Evolutionary conservation across 208 protist genomes (phyloP), one percentile per base, ranked within the genome.

Genomic region (Leishmania martiniquensis): DNA sequence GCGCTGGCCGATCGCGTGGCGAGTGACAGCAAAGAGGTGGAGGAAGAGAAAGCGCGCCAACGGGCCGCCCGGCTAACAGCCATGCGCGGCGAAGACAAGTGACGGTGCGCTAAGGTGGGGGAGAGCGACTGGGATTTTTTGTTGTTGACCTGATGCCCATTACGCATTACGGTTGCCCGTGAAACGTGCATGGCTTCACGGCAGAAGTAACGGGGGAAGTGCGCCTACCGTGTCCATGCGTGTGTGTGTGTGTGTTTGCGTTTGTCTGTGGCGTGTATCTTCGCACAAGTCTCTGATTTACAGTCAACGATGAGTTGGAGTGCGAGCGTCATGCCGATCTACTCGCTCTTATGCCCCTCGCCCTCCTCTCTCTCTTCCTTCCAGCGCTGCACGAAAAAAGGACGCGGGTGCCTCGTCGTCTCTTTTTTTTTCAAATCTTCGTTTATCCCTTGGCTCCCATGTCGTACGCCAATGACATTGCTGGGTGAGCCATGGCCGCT

Each of bases 41-140:
- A 94, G 80, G 87, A 81, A 72, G 90, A 95, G 76, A 89, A 90
- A 74, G 88, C 93, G 45, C 86, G 87, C 20, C 86, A 95, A 69
- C 84, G 84, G 22, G 87, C 82, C 49, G 90, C 93, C 83, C 83
- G 87, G 1, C 81, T 97, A 39, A 88, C 89, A 25, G 88, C 83
- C 13, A 47, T 93, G 9, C 85, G 82, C 15, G 78, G 77, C 7
- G 87, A 87, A 59, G 54, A 63, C 66, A 62, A 42, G 62, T 66
- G 66, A 72, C 17, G 37, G 57, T 29, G 6, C 25, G 12, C 65
- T 3, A 6, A 12, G 37, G 5, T 25, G 10, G 25, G 22, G 25
- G 10, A 69, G 32, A 32, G 34, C 4, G 2, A 51, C 65, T 47
- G 15, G 39, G 12, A n/a, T 17, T 9, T 37, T 42, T 0, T 32